Conservation (phyloP, 1,284 basidiomycete genomes). For the Sanguinoderma infundibulare region DNA sequence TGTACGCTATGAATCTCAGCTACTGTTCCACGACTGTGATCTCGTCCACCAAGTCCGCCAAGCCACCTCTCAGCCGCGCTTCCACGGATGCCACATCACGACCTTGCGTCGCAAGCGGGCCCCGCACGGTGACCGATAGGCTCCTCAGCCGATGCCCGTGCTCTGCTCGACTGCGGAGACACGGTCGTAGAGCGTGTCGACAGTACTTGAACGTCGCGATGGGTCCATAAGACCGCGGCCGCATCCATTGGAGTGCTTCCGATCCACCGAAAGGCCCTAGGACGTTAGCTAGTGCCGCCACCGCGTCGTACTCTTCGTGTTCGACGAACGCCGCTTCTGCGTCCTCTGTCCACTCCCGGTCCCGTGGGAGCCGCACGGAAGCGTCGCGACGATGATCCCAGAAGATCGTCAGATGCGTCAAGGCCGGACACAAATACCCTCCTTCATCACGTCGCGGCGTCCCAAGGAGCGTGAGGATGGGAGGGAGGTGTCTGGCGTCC, state of each 20-base stretch:
- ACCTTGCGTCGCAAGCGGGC: neutral
- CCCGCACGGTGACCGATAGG: neutral
- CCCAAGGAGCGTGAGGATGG: neutral
- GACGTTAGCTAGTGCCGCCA: neutral
- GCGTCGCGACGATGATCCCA: neutral
- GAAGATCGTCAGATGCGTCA: neutral
- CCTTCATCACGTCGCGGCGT: neutral
- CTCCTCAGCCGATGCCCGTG: neutral
- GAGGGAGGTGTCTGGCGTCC: neutral
- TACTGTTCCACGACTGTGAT: too few relatives aligned
- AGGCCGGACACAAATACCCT: neutral
- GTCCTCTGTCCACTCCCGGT: too few relatives aligned
- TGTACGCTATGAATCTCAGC: too few relatives aligned
- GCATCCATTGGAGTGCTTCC: too few relatives aligned
- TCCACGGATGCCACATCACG: neutral
- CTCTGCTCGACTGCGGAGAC: neutral
- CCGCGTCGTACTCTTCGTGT: neutral
- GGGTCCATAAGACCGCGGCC: neutral
- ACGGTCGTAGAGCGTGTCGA: neutral
- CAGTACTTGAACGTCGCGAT: neutral
- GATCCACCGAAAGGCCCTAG: too few relatives aligned
- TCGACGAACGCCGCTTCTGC: neutral
- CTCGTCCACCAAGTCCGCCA: neutral
- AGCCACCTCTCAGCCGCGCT: neutral
- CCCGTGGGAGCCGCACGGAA: too few relatives aligned